Conservation (phyloP, 306 rosid genomes). For the Erythrophleum fordii region DNA sequence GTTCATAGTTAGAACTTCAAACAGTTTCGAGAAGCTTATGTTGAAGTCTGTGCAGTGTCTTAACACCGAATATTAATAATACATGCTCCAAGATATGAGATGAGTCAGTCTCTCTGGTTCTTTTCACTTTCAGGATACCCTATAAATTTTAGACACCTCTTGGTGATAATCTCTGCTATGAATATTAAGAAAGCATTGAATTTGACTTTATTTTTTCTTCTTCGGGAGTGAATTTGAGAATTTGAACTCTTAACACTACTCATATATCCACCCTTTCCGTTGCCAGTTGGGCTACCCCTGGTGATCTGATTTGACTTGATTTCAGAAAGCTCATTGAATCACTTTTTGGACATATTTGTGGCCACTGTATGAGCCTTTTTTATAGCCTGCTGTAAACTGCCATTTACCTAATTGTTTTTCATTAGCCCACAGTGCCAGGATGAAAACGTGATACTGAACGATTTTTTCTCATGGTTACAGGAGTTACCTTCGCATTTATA, state of each 20-base stretch:
- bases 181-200: neutral
- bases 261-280: neutral
- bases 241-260: neutral
- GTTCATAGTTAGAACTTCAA: neutral
- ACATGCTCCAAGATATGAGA: neutral
- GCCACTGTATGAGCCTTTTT: conserved; percentile 18
- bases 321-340: neutral
- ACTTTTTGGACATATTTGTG: conserved; percentile 16
- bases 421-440: conserved; percentile 11
- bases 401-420: neutral
- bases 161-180: neutral
- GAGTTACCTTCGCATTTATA: conserved; percentile 60
- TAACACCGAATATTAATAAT: neutral
- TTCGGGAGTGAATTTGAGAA: neutral
- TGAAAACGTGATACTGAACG: conserved; percentile 1
- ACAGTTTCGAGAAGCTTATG: neutral
- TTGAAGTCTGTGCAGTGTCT: neutral
- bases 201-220: neutral
- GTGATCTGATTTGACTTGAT: neutral
- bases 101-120: too few relatives aligned
- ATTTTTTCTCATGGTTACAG: conserved; percentile 54
- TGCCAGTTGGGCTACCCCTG: neutral
- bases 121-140: neutral
- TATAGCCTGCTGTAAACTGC: neutral
- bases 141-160: neutral